Evolutionary conservation across 306 rosid species (phyloP).

Genomic region (Dalbergia cultrata): DNA sequence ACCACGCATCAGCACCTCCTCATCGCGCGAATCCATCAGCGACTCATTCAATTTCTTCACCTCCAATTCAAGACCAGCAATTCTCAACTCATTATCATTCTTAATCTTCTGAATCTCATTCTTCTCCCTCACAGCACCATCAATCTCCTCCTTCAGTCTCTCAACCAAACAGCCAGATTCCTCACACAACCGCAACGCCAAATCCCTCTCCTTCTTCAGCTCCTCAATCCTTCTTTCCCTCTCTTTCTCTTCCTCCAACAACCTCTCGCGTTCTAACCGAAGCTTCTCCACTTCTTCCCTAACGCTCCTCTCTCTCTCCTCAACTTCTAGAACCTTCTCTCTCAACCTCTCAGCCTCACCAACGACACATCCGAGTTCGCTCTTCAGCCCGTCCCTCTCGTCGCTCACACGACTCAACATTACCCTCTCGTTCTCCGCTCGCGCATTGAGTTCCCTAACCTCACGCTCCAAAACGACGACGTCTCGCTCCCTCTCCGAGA

Average conservation of each 20-base stretch:
- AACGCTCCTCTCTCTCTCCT: conserved; percentile 42
- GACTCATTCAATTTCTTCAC: conserved; percentile 44
- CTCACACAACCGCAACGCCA: conserved; percentile 39
- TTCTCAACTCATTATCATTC: conserved; percentile 28
- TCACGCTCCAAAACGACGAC: conserved; percentile 49
- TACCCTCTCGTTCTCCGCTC: conserved; percentile 48
- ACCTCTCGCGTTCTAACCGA: conserved; percentile 35
- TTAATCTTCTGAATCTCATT: conserved; percentile 47
- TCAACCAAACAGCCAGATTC: conserved; percentile 46
- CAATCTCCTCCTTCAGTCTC: conserved; percentile 55
- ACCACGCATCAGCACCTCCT: conserved; percentile 42
- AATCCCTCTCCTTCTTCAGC: conserved; percentile 54
- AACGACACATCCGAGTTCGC: conserved; percentile 21
- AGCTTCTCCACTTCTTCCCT: conserved; percentile 47
- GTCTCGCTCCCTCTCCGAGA: conserved; percentile 48
- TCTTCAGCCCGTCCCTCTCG: conserved; percentile 62
- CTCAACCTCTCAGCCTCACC: conserved; percentile 51
- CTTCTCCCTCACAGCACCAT: conserved; percentile 52
- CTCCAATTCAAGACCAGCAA: conserved; percentile 54
- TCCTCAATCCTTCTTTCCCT: conserved; percentile 43
- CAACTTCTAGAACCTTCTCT: conserved; percentile 50
- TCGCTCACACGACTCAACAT: conserved; percentile 36
- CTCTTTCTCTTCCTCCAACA: conserved; percentile 49
- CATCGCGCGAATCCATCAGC: conserved; percentile 31
- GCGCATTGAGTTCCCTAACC: conserved; percentile 23